A percentile compares a stretch with the other conserved stretches of the same genome.
Conservation (phyloP, 257 asterid genomes). For the Phtheirospermum japonicum region DNA sequence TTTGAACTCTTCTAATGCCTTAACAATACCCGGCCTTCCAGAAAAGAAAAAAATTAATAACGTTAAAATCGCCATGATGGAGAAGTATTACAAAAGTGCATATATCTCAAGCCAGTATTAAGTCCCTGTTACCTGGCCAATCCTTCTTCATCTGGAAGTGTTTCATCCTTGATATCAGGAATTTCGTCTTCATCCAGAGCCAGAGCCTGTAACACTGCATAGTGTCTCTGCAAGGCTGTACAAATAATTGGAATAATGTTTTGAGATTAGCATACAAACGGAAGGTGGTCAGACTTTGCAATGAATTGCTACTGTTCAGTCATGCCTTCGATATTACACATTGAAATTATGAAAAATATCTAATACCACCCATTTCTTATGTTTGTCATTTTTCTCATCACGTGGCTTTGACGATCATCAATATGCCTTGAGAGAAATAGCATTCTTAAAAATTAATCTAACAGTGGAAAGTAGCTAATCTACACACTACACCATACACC, state of each 20-base stretch:
- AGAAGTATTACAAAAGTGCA: constrained; percentile 10
- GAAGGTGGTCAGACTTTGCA: constrained; percentile 6
- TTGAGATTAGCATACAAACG: constrained; percentile 13
- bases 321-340: background rate
- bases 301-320: background rate
- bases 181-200: constrained; percentile 96
- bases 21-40: constrained; percentile 77
- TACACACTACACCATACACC: too few relatives aligned
- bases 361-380: background rate
- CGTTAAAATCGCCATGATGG: background rate
- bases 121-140: constrained; percentile 58
- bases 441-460: background rate
- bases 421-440: background rate
- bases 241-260: constrained; percentile 14
- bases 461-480: background rate
- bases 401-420: background rate
- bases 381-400: constrained; percentile 12
- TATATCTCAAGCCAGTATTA: background rate
- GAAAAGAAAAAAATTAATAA: constrained; percentile 11
- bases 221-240: constrained; percentile 95
- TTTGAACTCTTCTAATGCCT: constrained; percentile 85
- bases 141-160: constrained; percentile 98
- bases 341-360: background rate
- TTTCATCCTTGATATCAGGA: constrained; percentile 90
- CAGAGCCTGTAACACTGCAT: constrained; percentile 89